Evolutionary conservation across 2,329 filamentous ascomycete species (phyloP), one percentile per base, ranked within the genome.

Genomic region (Alternaria sp.): DNA sequence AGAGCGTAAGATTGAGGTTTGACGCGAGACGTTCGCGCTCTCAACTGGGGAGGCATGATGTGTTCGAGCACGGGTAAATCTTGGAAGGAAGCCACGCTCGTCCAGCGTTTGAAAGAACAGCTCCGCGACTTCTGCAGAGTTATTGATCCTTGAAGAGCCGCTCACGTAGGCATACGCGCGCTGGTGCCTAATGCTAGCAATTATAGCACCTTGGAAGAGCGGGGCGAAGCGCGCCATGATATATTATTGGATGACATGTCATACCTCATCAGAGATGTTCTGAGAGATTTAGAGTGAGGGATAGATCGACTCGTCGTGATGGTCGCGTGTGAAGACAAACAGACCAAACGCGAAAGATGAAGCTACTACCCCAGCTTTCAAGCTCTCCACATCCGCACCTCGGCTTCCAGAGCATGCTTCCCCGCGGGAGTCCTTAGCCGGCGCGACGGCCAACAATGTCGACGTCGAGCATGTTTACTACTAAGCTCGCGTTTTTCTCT

Each of bases 341-440:
- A 40, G 28, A 5, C 36, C 43, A 55, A 47, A 49, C 43, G 28
- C 45, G 21, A 10, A 6, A n/a, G 8, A 44, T 17, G 28, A n/a
- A 59, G 25, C 21, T 55, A 47, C 50, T 43, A 47, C 50, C 50
- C 50, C 55, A 51, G 43, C 49, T 54, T 26, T 44, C 5, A 9
- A 25, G 32, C 43, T 58, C 55, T 56, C 65, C 56, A 62, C 59
- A 62, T 36, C 49, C 52, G 45, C 69, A 74, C 75, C 74, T 77
- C 74, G 74, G 75, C 73, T 72, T 69, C 67, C 44, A 58, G 43
- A 62, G 50, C 60, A 52, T 61, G 47, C 51, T 70, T 69, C 73
- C 73, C 72, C 71, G 71, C 73, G 74, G 74, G 70, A 74, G 62
- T 71, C 57, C 65, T 72, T 78, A 77, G 67, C 75, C 76, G 75